Evolutionary conservation across 106 monocot genomes (phyloP).

Genomic region (Phalaenopsis equestris): DNA sequence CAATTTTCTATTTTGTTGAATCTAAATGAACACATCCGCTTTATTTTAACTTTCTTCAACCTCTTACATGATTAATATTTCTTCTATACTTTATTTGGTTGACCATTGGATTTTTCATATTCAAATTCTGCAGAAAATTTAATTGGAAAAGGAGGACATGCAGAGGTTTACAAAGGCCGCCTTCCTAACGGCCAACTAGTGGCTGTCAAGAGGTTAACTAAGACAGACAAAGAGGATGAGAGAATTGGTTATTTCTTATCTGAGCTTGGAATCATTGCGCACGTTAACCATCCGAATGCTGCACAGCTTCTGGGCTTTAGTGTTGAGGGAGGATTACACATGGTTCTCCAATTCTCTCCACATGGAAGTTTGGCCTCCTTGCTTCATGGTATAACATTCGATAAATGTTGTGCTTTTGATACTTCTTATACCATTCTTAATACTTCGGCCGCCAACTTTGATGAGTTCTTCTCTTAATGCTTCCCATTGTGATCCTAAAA

Average conservation of each 20-base stretch:
- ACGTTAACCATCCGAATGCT: slow-evolving; percentile 90
- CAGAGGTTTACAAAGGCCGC: slow-evolving; percentile 76
- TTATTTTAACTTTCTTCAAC: not conserved
- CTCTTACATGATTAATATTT: not conserved
- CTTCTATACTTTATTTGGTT: not conserved
- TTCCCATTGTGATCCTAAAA: no score
- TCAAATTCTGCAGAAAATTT: slow-evolving; percentile 42
- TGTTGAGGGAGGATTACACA: slow-evolving; percentile 71
- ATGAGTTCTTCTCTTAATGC: no score
- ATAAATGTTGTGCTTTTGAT: not conserved
- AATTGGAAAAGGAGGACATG: slow-evolving; percentile 93
- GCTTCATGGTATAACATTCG: slow-evolving; percentile 70
- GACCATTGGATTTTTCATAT: not conserved
- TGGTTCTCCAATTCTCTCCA: slow-evolving; percentile 81
- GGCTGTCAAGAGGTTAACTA: slow-evolving; percentile 84
- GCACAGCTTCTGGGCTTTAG: slow-evolving; percentile 86
- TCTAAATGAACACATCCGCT: not conserved
- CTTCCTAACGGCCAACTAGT: slow-evolving; percentile 69
- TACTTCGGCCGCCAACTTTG: no score
- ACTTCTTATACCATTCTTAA: no score
- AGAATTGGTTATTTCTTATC: slow-evolving; percentile 68
- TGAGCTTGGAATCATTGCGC: slow-evolving; percentile 91
- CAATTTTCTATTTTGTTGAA: not conserved
- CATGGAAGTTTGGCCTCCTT: slow-evolving; percentile 88
- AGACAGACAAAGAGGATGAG: slow-evolving; percentile 47